Base-by-base conservation (phyloP, 139 green algal species). In the Mychonastes homosphaera region DNA sequence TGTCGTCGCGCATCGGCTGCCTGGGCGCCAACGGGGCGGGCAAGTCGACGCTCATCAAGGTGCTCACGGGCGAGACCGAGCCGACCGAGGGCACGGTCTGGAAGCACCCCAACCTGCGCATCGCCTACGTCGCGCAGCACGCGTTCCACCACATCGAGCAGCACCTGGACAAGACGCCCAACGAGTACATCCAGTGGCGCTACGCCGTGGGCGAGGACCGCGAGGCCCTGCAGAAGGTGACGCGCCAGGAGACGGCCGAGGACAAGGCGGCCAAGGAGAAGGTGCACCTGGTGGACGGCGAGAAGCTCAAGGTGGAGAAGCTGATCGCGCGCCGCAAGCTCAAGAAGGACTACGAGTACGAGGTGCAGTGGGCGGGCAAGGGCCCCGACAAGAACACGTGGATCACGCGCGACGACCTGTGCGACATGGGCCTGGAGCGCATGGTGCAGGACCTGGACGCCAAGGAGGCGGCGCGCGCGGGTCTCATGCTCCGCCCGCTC, bases 151-250 rank as follows among this genome's bases (percentile, higher is more conserved):
- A 95, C 74, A 77, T 96, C 18, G 88, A 96, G 82, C 69, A 90
- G 80, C 84, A 93, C 70, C 69, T 95, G 58, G 82, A 92, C 62
- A 91, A 89, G 76, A 90, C 83, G 2, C 76, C 87, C 67, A 95
- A 95, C 71, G 76, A 95, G 81, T 96, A 96, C 79, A 94, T 96
- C 74, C 77, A 69, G 62, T 96, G 88, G 88, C 85, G 88, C 30
- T 96, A 92, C 55, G 80, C 78, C 32, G 80, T 68, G 34, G 88
- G 88, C 60, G 87, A 96, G 77, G 88, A 96, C 74, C 72, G 82
- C 45, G 88, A 96, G 82, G 78, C 74, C 8, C 74, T 86, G 62
- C 57, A 66, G 36, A 88, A 88, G 75, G 82, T 78, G 10, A 77
- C 70, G 43, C 79, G 79, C 64, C 62, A 73, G 65, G 65, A 75